Base-by-base conservation (phyloP, 2,329 filamentous ascomycete species). In the Monosporascus sp. region DNA sequence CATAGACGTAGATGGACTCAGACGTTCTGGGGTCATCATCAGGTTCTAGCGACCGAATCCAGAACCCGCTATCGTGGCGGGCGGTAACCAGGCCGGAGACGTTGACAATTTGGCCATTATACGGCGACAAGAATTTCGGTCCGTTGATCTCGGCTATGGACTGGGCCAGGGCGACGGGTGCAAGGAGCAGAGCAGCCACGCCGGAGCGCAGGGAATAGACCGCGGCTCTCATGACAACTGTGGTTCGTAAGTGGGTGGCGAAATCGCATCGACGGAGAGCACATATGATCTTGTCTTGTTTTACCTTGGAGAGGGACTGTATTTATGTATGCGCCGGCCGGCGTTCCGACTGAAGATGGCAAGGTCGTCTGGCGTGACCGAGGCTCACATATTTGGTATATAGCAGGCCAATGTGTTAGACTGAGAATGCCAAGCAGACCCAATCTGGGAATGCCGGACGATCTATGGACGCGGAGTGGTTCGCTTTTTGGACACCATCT, bases 121-220 rank as follows among this genome's bases (percentile, higher is more conserved):
- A 80, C 0, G 83, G 78, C 17, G 86, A 89, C 48, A 87, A 67
- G 68, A 81, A 89, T 22, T 69, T 76, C 62, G 82, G 76, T 59
- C 86, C 85, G 60, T 87, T 89, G 75, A 89, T 87, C 62, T 85
- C 73, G 54, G 76, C 73, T 60, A 85, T 83, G 54, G 77, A 77
- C 52, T 63, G 55, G 5, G 59, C 64, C 20, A 56, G 54, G 36
- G 45, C 49, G 49, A 25, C 24, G 8, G 43, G 20, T 5, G 8
- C 24, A 2, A 46, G 24, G 3, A 24, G 15, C 9, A 44, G 11
- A 44, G 41, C 41, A 20, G 24, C 43, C 17, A 1, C 5, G 43
- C 20, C 5, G 17, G 43, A 25, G 20, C 43, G 7, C 22, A 46
- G 43, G 5, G 24, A 17, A 14, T 24, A 15, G 18, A 31, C 20